Evolutionary conservation across 306 rosid species (phyloP).

Genomic region (Cucurbita moschata): DNA sequence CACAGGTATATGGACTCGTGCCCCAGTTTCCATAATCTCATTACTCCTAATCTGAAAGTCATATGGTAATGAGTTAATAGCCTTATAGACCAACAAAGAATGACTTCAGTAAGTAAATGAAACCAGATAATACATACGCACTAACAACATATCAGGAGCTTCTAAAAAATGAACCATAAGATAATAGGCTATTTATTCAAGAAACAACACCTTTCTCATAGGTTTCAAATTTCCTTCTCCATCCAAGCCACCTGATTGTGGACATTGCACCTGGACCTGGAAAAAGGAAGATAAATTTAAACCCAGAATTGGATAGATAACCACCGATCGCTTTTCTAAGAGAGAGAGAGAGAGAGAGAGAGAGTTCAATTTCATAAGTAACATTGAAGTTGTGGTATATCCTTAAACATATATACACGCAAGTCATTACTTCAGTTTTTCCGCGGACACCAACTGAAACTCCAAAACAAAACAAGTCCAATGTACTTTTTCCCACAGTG

Average conservation of each 20-base stretch:
- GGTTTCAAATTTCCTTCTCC: conserved; percentile 23
- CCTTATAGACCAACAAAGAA: neutral
- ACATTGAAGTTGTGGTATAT: neutral
- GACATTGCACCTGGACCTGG: conserved; percentile 55
- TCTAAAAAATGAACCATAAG: neutral
- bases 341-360: too few relatives aligned
- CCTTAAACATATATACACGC: neutral
- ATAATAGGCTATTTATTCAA: neutral
- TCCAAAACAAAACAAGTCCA: neutral
- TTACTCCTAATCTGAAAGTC: conserved; percentile 56
- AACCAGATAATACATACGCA: neutral
- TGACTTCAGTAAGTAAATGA: conserved; percentile 9
- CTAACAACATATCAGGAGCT: neutral
- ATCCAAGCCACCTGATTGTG: conserved; percentile 6
- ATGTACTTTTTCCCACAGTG: neutral
- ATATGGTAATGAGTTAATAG: conserved; percentile 13
- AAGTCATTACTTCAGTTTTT: neutral
- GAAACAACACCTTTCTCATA: conserved; percentile 41
- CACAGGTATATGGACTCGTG: conserved; percentile 49
- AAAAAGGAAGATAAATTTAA: conserved; percentile 5
- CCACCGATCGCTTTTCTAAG: neutral
- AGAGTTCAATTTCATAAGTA: too few relatives aligned
- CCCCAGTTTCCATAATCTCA: conserved; percentile 62
- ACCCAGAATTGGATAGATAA: neutral
- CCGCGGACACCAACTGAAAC: neutral